Percentiles rank a stretch among this genome's conserved stretches.
Evolutionary conservation across 2,329 filamentous ascomycete species (phyloP).

Genomic region (Xylaria sp.): DNA sequence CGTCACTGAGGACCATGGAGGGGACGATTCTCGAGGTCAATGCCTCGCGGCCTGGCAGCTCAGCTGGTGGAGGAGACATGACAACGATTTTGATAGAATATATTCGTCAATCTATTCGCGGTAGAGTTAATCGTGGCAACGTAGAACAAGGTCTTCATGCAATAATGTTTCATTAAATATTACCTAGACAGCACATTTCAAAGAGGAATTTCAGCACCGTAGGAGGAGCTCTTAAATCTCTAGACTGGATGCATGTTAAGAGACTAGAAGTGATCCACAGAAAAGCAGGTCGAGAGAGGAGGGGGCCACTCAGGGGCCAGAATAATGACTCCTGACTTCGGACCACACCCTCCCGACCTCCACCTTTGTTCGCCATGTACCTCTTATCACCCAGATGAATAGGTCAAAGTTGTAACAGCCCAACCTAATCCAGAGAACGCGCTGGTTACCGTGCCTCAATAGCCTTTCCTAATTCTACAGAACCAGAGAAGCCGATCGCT

Average conservation of each 20-base stretch:
- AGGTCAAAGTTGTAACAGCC: too few species aligned
- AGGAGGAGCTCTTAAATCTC: slow-evolving; percentile 4
- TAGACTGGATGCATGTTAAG: not conserved
- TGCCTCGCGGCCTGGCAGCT: slow-evolving; percentile 18
- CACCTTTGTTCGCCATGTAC: too few species aligned
- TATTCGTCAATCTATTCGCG: not conserved
- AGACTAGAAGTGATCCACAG: slow-evolving; percentile 5
- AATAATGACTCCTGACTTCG: not conserved
- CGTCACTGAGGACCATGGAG: slow-evolving; percentile 24
- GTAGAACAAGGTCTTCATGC: not conserved
- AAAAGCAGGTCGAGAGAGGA: not conserved
- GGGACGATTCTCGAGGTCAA: slow-evolving; percentile 14
- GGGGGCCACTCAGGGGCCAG: not conserved
- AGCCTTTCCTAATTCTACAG: too few species aligned
- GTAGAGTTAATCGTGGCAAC: not conserved
- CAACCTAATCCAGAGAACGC: too few species aligned
- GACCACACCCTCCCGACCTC: not conserved
- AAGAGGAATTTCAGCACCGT: not conserved
- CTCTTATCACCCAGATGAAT: too few species aligned
- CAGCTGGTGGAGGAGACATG: slow-evolving; percentile 14
- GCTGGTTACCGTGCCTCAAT: too few species aligned
- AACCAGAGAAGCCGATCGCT: too few species aligned
- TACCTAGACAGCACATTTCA: not conserved
- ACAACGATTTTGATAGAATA: not conserved
- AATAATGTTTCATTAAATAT: not conserved